Evolutionary conservation across 1,284 basidiomycete species (phyloP), one percentile per base, ranked within the genome.

Genomic region (Filobasidium uniguttulatum): DNA sequence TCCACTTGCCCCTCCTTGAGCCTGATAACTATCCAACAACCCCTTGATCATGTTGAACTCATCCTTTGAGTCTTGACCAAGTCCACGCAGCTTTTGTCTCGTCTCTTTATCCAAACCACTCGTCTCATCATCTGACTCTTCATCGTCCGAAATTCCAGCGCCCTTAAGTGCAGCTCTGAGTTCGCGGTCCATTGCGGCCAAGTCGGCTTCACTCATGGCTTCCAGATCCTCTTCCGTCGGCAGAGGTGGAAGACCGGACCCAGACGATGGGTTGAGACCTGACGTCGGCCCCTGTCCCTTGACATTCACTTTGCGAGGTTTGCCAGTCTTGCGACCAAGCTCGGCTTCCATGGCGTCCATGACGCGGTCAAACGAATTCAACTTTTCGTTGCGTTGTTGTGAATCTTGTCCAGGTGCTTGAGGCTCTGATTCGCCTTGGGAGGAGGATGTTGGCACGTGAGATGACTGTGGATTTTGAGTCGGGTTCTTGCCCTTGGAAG

Each of bases 321-420:
- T n/a, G 48, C 40, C 45, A 56, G 57, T 19, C 44, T 52, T 71
- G 71, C 40, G 64, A 66, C 72, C 72, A 14, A 94, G 73, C 59
- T 91, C 85, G 17, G 72, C 76, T 59, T 97, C 91, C 83, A 96
- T 87, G 1, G 87, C 87, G 60, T 80, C 77, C 91, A 96, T 96
- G 34, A 96, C 83, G 6, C 82, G 78, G 61, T 97, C 91, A 58
- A 96, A 96, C 0, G 85, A 86, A 63, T 89, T 77, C n/a, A 96
- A 73, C 45, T 81, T 77, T 4, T 78, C 75, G 62, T 88, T 71
- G 9, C 59, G 57, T 28, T 46, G 37, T 7, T 44, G 22, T 5
- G 49, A 15, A 9, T 5, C 30, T 14, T 23, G 6, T 12, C 2
- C 1, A 10, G 31, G n/a, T 10, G 8, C 12, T 5, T 12, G 1